Percentiles rank a stretch among this genome's conserved stretches.
Evolutionary conservation across 1,284 basidiomycete species (phyloP).

Genomic region (Microbotryum saponariae): DNA sequence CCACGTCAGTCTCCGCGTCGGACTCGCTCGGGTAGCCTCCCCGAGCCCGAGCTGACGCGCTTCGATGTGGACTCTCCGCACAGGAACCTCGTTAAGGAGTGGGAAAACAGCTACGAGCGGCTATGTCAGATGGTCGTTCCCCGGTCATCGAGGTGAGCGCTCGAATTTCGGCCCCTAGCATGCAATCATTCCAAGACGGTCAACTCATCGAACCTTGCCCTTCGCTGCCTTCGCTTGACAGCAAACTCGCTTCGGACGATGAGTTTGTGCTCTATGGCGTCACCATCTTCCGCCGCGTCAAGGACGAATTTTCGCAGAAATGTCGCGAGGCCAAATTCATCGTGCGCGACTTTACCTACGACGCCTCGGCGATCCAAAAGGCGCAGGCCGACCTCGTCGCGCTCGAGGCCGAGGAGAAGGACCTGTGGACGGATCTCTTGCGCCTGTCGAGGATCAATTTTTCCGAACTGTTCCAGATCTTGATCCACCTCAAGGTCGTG

Average conservation of each 20-base stretch:
- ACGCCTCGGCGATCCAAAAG: constrained; percentile 73
- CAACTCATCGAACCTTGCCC: background rate
- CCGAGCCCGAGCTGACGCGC: background rate
- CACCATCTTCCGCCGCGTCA: constrained; percentile 82
- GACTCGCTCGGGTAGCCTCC: too few species aligned
- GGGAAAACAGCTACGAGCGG: constrained; percentile 82
- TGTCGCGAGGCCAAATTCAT: constrained; percentile 82
- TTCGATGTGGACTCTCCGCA: background rate
- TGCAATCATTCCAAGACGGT: background rate
- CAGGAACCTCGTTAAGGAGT: constrained; percentile 77
- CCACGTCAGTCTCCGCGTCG: constrained; percentile 57
- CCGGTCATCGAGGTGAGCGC: constrained; percentile 71
- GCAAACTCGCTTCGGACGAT: constrained; percentile 67
- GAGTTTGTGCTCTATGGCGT: constrained; percentile 83
- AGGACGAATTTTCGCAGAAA: constrained; percentile 89
- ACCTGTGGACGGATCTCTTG: constrained; percentile 96
- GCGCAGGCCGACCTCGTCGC: constrained; percentile 73
- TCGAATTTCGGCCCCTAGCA: background rate
- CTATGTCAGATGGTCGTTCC: constrained; percentile 87
- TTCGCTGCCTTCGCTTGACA: constrained; percentile 27
- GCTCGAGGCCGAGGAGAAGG: constrained; percentile 82
- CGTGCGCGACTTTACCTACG: constrained; percentile 87
- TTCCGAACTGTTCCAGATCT: constrained; percentile 88
- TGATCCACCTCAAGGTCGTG: constrained; percentile 87
- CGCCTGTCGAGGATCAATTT: constrained; percentile 90